phyloP scores from a whole-genome alignment of 306 rosid genomes.

The Cucumis sativus region Cucumber_9930_V3 NC_026657.2:9582501-9583000 shows the following conservation, averaged over 20 bases:
- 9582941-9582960: conserved; percentile 5
- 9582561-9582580: conserved; percentile 62
- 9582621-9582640: conserved; percentile 42
- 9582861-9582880: conserved; percentile 58
- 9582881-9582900: conserved; percentile 72
- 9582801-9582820: conserved; percentile 56
- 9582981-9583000: background rate
- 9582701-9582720: conserved; percentile 73
- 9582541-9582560: conserved; percentile 35
- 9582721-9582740: conserved; percentile 64
- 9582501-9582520: conserved; percentile 37
- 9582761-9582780: conserved; percentile 12
- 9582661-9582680: conserved; percentile 59
- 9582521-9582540: conserved; percentile 40
- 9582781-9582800: conserved; percentile 23
- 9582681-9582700: conserved; percentile 45
- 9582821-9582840: conserved; percentile 44
- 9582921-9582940: conserved; percentile 8
- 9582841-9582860: conserved; percentile 71
- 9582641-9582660: conserved; percentile 40
- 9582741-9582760: conserved; percentile 15
- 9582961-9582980: background rate
- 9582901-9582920: conserved; percentile 14
- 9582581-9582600: conserved; percentile 64
- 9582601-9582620: conserved; percentile 49